Conservation (phyloP, 306 rosid species). For the Rosa persica region DNA sequence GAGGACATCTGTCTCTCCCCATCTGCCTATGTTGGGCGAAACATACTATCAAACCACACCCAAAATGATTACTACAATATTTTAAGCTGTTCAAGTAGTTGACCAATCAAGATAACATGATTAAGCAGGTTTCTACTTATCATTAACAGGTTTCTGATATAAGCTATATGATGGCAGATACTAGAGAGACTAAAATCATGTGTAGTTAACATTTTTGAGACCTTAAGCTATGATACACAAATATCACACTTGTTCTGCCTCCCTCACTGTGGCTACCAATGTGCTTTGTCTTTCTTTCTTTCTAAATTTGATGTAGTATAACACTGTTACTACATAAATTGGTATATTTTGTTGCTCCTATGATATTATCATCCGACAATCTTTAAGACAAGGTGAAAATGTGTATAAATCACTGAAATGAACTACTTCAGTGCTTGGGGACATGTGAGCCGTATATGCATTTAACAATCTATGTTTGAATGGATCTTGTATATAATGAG, state of each 20-base stretch:
- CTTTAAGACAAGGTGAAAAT: not conserved
- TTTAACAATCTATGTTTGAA: constrained; percentile 7
- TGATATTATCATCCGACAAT: not conserved
- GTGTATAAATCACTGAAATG: not conserved
- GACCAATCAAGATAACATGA: not conserved
- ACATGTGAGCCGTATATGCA: not conserved
- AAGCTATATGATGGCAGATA: not conserved
- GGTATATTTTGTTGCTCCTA: not conserved
- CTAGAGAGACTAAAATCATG: not conserved
- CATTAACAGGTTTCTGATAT: not conserved
- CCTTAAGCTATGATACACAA: not conserved
- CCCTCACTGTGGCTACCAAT: not conserved
- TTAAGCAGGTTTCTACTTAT: not conserved
- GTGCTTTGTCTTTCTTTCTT: not conserved
- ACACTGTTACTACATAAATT: not conserved
- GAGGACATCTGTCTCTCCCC: not conserved
- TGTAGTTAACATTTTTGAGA: not conserved
- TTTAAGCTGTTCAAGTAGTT: not conserved
- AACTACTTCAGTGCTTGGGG: not conserved
- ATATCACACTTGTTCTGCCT: not conserved
- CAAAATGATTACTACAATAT: not conserved
- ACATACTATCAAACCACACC: not conserved
- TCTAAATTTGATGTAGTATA: not conserved
- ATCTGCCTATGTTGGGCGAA: not conserved
- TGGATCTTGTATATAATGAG: not conserved